Base-by-base conservation (phyloP, 306 rosid species). In the Nissolia schottii region DNA sequence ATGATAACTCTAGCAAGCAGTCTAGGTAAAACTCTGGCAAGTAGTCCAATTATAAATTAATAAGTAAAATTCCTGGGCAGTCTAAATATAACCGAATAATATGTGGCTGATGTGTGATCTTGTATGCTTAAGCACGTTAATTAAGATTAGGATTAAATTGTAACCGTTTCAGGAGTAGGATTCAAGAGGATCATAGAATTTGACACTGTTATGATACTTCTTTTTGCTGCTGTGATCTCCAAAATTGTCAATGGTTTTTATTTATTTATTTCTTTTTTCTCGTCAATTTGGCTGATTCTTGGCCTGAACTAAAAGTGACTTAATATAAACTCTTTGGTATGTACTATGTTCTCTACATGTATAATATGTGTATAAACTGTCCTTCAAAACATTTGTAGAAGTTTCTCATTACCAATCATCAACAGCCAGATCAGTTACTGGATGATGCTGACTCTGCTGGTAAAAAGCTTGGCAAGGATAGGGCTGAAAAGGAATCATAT, bases 401-500 rank as follows among this genome's bases (percentile, higher is more conserved):
- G 7, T 67, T 75, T 79, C 48, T 41, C 56, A 38, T 41, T 73
- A 0, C 49, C 58, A 71, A 50, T 63, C 67, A 45, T 81, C 70
- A 67, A 79, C 86, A 93, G 96, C 98, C 96, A 51, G 93, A 90
- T 64, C 96, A 90, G 41, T 71, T 93, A 29, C 72, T 93, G 79
- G 85, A 78, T 81, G 96, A 90, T 61, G 90, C 84, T 7, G 83
- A 85, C 25, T 79, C 90, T 40, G 88, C 86, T 6, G 23, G 62
- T 34, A 84, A 74, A 72, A 90, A 88, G 83, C 96, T 93, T 68
- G 98, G 96, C 81, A 23, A 67, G 49, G 87, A 88, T 58, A 93
- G 98, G 84, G 96, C 96, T 70, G 87, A 85, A 67, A 88, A 63
- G 54, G 96, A 68, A 46, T 88, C 96, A 8, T 93, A 84, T 80